Conservation (phyloP, 1,139 yeast genomes). For the Arxiozyma heterogenica region DNA sequence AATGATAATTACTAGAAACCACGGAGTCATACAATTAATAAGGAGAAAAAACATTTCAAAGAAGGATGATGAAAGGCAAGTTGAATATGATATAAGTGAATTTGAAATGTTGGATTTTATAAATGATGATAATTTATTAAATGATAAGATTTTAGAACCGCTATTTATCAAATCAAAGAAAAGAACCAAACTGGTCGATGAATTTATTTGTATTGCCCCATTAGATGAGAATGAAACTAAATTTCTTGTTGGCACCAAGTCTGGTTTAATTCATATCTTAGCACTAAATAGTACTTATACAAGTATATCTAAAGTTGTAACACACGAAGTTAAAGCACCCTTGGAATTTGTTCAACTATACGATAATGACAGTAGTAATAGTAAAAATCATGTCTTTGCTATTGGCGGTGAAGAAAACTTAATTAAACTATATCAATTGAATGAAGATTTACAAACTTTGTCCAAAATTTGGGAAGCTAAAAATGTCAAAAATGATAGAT, state of each 20-base stretch:
- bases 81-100: constrained; percentile 11
- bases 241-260: constrained; percentile 36
- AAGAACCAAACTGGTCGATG: constrained; percentile 24
- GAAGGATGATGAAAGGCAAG: constrained; percentile 4
- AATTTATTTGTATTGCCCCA: constrained; percentile 20
- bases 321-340: constrained; percentile 33
- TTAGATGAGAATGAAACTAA: constrained; percentile 9
- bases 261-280: constrained; percentile 43
- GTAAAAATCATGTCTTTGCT: constrained; percentile 41
- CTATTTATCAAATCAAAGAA: constrained; percentile 20
- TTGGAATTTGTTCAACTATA: constrained; percentile 39
- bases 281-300: constrained; percentile 11
- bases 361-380: constrained; percentile 29
- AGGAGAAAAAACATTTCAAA: constrained; percentile 15
- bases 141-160: constrained; percentile 18
- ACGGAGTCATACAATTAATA: constrained; percentile 27
- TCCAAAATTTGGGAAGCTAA: constrained; percentile 45
- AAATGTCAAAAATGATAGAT: constrained; percentile 57
- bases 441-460: constrained; percentile 19
- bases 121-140: constrained; percentile 13
- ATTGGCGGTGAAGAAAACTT: constrained; percentile 71
- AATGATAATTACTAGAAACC: constrained; percentile 26
- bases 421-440: constrained; percentile 41
- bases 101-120: constrained; percentile 9
- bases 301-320: constrained; percentile 10